Conservation (phyloP, 2,329 filamentous ascomycete genomes). For the Xylariales sp. region DNA sequence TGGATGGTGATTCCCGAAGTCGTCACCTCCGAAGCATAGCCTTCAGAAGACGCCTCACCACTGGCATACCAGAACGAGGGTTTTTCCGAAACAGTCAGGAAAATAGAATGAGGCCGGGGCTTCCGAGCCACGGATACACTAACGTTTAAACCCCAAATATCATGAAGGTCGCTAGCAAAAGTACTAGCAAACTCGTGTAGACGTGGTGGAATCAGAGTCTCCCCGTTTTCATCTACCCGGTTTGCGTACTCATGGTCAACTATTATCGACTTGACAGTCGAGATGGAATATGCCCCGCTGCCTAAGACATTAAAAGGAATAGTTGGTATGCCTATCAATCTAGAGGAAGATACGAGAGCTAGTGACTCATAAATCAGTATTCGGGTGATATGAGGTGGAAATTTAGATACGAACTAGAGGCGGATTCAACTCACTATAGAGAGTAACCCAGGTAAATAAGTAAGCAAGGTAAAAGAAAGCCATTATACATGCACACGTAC, state of each 20-base stretch:
- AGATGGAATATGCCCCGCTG: conserved; percentile 46
- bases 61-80: conserved; percentile 57
- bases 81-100: conserved; percentile 59
- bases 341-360: conserved; percentile 39
- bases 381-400: neutral
- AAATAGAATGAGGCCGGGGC: conserved; percentile 50
- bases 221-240: conserved; percentile 56
- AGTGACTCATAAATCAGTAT: conserved; percentile 24
- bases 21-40: conserved; percentile 59
- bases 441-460: conserved; percentile 28
- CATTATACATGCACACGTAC: conserved; percentile 22
- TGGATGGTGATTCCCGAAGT: conserved; percentile 57
- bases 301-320: conserved; percentile 48
- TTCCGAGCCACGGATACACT: conserved; percentile 43
- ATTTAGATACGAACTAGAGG: neutral
- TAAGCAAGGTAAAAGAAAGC: conserved; percentile 23
- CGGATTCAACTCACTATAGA: conserved; percentile 38
- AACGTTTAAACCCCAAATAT: conserved; percentile 48
- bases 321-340: conserved; percentile 51
- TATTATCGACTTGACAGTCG: conserved; percentile 52
- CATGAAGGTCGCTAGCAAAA: conserved; percentile 55
- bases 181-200: conserved; percentile 59
- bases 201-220: conserved; percentile 64
- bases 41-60: conserved; percentile 60
- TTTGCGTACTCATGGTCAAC: conserved; percentile 58